phyloP scores from a whole-genome alignment of 306 rosid genomes.

The Morella rubra region DNA sequence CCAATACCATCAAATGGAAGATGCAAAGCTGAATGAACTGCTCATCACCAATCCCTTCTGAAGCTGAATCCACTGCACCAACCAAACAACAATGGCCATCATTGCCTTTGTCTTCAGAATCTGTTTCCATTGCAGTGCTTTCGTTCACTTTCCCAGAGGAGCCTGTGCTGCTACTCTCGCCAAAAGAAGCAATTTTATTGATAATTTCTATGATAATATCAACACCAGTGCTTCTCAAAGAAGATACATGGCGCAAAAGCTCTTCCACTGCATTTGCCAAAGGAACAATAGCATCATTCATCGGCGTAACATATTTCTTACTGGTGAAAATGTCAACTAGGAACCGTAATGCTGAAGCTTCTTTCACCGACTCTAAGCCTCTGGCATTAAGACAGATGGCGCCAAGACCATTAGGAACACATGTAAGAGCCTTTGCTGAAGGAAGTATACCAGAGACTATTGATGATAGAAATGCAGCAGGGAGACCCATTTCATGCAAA shows the following conservation, averaged over 20 bases:
- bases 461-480: constrained; percentile 86
- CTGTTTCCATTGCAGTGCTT: constrained; percentile 81
- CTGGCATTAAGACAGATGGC: constrained; percentile 92
- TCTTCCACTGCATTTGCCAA: constrained; percentile 95
- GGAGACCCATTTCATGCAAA: constrained; percentile 93
- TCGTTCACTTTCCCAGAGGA: constrained; percentile 61
- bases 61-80: constrained; percentile 48
- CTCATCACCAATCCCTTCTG: constrained; percentile 66
- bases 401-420: constrained; percentile 93
- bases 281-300: constrained; percentile 96
- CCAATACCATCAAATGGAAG: constrained; percentile 89
- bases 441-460: constrained; percentile 81
- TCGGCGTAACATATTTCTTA: constrained; percentile 72
- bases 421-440: constrained; percentile 84
- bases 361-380: constrained; percentile 87
- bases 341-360: constrained; percentile 63
- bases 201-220: constrained; percentile 83
- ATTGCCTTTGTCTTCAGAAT: constrained; percentile 64
- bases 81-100: constrained; percentile 51
- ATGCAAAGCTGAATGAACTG: constrained; percentile 72
- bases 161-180: constrained; percentile 45
- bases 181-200: constrained; percentile 65
- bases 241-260: constrained; percentile 88
- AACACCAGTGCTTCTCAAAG: constrained; percentile 81
- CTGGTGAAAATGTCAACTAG: constrained; percentile 84